phyloP scores from a whole-genome alignment of 306 rosid genomes.

The Castanea crenata region DNA sequence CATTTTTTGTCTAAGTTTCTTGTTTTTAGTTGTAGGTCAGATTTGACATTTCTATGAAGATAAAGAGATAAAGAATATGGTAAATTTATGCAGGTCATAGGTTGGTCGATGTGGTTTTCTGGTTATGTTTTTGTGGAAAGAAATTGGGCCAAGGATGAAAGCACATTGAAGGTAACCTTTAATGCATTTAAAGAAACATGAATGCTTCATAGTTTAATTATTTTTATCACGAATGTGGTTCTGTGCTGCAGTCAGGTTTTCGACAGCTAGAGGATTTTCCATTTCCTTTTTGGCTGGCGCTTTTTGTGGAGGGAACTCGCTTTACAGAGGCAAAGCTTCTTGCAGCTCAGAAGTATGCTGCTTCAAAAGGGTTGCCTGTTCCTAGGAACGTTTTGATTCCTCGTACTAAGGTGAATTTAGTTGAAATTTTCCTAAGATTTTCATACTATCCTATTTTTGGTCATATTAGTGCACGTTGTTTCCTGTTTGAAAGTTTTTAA shows the following conservation, averaged over 20 bases:
- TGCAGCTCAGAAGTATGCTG: constrained; percentile 80
- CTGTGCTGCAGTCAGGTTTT: constrained; percentile 61
- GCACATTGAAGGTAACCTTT: constrained; percentile 51
- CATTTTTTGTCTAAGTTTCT: not conserved
- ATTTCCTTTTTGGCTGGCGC: constrained; percentile 82
- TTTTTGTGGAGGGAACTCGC: constrained; percentile 92
- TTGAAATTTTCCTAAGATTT: not conserved
- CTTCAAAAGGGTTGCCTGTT: constrained; percentile 69
- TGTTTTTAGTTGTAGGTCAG: not conserved
- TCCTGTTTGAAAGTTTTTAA: not conserved
- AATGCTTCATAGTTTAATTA: not conserved
- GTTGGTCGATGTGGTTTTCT: constrained; percentile 98
- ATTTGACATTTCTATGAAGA: not conserved
- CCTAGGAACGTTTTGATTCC: constrained; percentile 87
- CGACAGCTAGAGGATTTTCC: constrained; percentile 53
- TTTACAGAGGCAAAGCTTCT: constrained; percentile 68
- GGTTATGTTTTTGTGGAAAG: constrained; percentile 80
- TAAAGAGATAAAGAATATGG: not conserved
- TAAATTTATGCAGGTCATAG: constrained; percentile 58
- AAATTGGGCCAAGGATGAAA: constrained; percentile 74
- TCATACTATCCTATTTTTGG: not conserved
- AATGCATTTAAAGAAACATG: not conserved
- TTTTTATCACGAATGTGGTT: constrained; percentile 1
- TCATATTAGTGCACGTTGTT: not conserved
- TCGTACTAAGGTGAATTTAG: constrained; percentile 71